Percentiles rank a stretch among this genome's conserved stretches.
These are phyloP conservation scores for Begonia fuchsioides DNA, from an alignment of 306 rosid genomes.

Conservation along the genomic window DNA sequence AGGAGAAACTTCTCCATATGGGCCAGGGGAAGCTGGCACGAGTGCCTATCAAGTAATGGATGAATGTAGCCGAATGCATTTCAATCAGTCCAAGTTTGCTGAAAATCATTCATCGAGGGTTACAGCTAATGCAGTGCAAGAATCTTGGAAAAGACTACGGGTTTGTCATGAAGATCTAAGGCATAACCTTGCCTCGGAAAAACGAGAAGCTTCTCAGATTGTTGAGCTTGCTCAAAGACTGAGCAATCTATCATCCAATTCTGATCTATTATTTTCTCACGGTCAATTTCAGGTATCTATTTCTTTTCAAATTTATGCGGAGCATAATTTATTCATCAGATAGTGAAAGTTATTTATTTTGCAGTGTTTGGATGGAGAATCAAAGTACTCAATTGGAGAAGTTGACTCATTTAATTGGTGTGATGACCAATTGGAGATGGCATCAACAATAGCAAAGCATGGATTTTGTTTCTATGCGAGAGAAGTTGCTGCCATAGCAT, in stretches of 20 bases:
- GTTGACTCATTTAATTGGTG: slow-evolving; percentile 27
- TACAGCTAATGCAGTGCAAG: slow-evolving; percentile 29
- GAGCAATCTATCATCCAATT: slow-evolving; percentile 60
- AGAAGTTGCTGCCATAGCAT: slow-evolving; percentile 34
- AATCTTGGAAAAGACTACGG: slow-evolving; percentile 52
- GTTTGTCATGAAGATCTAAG: slow-evolving; percentile 28
- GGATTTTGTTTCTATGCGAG: slow-evolving; percentile 66
- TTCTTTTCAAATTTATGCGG: background rate
- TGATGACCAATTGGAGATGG: slow-evolving; percentile 47
- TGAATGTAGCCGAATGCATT: slow-evolving; percentile 46
- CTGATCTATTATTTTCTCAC: slow-evolving; percentile 41
- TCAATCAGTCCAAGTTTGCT: slow-evolving; percentile 12
- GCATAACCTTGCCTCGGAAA: slow-evolving; percentile 35
- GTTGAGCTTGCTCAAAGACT: slow-evolving; percentile 37
- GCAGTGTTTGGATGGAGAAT: slow-evolving; percentile 58
- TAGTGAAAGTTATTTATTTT: slow-evolving; percentile 13
- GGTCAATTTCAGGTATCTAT: slow-evolving; percentile 43
- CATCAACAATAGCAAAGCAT: slow-evolving; percentile 51
- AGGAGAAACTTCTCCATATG: slow-evolving; percentile 29
- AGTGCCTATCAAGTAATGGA: slow-evolving; percentile 28
- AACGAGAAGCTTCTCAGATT: slow-evolving; percentile 27
- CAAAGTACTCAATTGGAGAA: slow-evolving; percentile 29
- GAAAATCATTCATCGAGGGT: slow-evolving; percentile 21
- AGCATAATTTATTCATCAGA: background rate
- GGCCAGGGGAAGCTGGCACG: slow-evolving; percentile 21